These are phyloP conservation scores for Tylopilus sp. DNA, from an alignment of 1,284 basidiomycete species.

Conservation along the genomic window DNA sequence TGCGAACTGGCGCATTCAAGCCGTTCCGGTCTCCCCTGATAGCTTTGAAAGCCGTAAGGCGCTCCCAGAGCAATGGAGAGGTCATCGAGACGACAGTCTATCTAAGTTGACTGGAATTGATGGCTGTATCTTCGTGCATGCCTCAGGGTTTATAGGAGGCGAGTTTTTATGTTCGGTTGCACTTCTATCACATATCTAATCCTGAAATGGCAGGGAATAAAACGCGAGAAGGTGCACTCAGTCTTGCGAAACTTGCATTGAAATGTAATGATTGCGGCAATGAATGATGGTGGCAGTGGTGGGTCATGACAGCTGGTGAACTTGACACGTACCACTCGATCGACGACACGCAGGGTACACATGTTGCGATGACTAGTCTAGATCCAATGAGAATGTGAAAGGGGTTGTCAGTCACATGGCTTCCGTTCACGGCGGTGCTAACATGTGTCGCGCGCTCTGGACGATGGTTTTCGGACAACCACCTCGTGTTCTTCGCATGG, in stretches of 20 bases:
- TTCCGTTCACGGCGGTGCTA: constrained; percentile 2
- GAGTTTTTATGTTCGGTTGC: constrained; percentile 28
- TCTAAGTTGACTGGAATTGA: constrained; percentile 75
- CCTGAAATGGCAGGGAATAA: constrained; percentile 65
- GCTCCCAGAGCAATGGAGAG: constrained; percentile 91
- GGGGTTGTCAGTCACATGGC: constrained; percentile 7
- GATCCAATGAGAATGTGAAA: constrained; percentile 14
- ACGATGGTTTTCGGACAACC: constrained; percentile 8
- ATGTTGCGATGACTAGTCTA: constrained; percentile 14
- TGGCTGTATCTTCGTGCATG: constrained; percentile 91
- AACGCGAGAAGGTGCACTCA: constrained; percentile 84
- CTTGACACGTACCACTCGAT: constrained; percentile 7
- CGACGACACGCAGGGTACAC: constrained; percentile 16
- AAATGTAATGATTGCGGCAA: constrained; percentile 26
- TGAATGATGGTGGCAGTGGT: constrained; percentile 22
- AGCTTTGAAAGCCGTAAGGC: constrained; percentile 91
- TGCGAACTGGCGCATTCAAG: constrained; percentile 91
- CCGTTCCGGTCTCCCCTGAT: constrained; percentile 80
- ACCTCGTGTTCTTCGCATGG: constrained; percentile 39
- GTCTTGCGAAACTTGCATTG: constrained; percentile 76
- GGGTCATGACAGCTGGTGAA: constrained; percentile 7
- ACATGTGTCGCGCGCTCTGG: background rate
- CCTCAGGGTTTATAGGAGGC: constrained; percentile 95
- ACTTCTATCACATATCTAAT: constrained; percentile 13
- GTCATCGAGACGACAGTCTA: constrained; percentile 82